Evolutionary conservation across 2,329 filamentous ascomycete genomes (phyloP).

Genomic region (Clonostachys solani): DNA sequence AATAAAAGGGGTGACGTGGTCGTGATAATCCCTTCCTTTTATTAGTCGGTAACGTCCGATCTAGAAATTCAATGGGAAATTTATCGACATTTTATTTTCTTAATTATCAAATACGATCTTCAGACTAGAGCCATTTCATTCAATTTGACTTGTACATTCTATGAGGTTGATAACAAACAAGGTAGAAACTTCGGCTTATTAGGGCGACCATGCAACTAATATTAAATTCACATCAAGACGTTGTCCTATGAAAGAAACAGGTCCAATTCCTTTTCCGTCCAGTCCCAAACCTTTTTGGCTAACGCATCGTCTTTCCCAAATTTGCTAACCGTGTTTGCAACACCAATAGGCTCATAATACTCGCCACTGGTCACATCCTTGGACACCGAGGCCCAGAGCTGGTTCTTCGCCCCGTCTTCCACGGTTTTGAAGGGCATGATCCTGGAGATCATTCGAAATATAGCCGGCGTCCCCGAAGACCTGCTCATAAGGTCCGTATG

Average conservation of each 20-base stretch:
- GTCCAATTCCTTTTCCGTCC: background rate
- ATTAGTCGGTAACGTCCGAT: no score
- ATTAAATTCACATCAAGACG: no score
- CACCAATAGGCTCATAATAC: conserved; percentile 1
- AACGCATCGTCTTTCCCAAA: background rate
- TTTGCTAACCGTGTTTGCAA: background rate
- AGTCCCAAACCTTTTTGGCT: conserved; percentile 1
- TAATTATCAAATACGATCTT: no score
- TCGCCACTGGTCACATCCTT: background rate
- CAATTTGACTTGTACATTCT: no score
- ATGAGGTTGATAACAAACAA: no score
- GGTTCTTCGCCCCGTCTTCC: background rate
- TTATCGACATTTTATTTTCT: no score
- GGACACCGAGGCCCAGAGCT: conserved; percentile 1
- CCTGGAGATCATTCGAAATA: background rate
- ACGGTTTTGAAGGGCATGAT: background rate
- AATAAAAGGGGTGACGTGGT: no score
- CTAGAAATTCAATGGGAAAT: no score
- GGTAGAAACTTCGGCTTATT: no score
- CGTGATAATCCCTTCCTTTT: no score
- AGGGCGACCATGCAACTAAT: no score
- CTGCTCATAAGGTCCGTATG: conserved; percentile 2
- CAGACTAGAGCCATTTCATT: no score
- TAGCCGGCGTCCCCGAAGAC: background rate
- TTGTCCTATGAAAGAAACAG: background rate